Evolutionary conservation across 2,329 filamentous ascomycete species (phyloP).

Genomic region (Purpureocillium lavendulum): DNA sequence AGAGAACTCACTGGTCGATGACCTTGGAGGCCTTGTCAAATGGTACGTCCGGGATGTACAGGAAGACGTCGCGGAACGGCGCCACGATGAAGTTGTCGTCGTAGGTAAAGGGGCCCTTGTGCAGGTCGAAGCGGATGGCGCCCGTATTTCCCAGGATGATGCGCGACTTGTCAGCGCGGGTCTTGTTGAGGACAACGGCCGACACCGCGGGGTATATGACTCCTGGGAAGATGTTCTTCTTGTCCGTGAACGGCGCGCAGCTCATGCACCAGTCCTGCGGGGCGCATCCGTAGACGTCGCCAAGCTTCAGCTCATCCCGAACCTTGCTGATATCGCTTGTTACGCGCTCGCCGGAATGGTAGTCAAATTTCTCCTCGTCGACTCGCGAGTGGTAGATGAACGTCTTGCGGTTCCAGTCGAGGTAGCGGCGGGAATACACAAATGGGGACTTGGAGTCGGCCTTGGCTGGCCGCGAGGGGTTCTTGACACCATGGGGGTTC

Average conservation of each 20-base stretch:
- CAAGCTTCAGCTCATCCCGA: slow-evolving; percentile 46
- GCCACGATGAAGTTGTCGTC: slow-evolving; percentile 45
- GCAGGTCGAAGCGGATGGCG: slow-evolving; percentile 51
- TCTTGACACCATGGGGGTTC: slow-evolving; percentile 27
- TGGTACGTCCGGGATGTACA: slow-evolving; percentile 44
- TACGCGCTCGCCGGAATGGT: slow-evolving; percentile 33
- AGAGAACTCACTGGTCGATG: slow-evolving; percentile 15
- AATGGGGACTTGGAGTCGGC: slow-evolving; percentile 27
- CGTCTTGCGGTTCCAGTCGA: slow-evolving; percentile 61
- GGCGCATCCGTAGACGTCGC: slow-evolving; percentile 49
- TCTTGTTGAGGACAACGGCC: slow-evolving; percentile 41
- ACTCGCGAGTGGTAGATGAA: slow-evolving; percentile 55
- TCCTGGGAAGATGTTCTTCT: slow-evolving; percentile 44
- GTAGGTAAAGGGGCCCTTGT: slow-evolving; percentile 53
- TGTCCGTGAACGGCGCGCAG: slow-evolving; percentile 43
- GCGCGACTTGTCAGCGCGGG: slow-evolving; percentile 39
- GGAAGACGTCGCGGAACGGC: slow-evolving; percentile 44
- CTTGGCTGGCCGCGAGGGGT: slow-evolving; percentile 30
- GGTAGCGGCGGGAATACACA: slow-evolving; percentile 50
- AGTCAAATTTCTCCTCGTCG: slow-evolving; percentile 41
- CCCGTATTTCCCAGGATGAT: slow-evolving; percentile 55
- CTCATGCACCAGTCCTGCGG: slow-evolving; percentile 50
- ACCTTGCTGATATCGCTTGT: slow-evolving; percentile 40
- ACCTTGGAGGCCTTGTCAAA: slow-evolving; percentile 31
- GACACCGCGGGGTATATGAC: slow-evolving; percentile 42